Evolutionary conservation across 768 basidiomycete genomes (phyloP).

Genomic region (Lyophyllum shimeji): DNA sequence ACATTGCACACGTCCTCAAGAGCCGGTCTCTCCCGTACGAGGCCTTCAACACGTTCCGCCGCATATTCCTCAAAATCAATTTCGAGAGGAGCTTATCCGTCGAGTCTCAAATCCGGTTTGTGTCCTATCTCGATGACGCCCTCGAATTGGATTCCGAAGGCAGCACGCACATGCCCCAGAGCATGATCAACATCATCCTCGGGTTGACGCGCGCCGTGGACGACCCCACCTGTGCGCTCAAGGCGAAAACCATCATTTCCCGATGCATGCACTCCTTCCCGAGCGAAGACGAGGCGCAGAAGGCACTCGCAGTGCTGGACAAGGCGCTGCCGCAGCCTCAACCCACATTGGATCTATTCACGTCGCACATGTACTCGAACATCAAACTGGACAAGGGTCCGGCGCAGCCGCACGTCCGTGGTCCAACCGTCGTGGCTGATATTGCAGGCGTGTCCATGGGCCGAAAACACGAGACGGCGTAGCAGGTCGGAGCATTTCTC

Average conservation of each 20-base stretch:
- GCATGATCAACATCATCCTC: slow-evolving; percentile 30
- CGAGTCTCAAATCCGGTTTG: slow-evolving; percentile 26
- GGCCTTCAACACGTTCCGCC: slow-evolving; percentile 36
- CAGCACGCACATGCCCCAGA: slow-evolving; percentile 25
- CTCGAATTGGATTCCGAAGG: slow-evolving; percentile 22
- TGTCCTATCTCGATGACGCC: slow-evolving; percentile 28
- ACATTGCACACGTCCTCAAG: slow-evolving; percentile 22
- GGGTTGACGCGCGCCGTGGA: slow-evolving; percentile 25
- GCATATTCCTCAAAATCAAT: slow-evolving; percentile 32
- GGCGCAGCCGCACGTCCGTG: neutral
- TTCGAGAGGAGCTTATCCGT: slow-evolving; percentile 18
- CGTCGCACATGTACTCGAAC: slow-evolving; percentile 35
- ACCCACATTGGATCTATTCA: slow-evolving; percentile 28
- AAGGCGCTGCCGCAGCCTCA: slow-evolving; percentile 16
- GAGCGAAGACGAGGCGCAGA: slow-evolving; percentile 24
- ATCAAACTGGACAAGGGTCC: slow-evolving; percentile 19
- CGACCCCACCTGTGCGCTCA: slow-evolving; percentile 26
- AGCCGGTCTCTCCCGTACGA: slow-evolving; percentile 30
- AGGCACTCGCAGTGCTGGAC: slow-evolving; percentile 24
- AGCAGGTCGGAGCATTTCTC: neutral
- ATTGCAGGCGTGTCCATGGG: neutral
- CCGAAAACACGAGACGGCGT: slow-evolving; percentile 1
- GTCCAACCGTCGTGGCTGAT: neutral
- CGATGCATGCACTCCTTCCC: slow-evolving; percentile 23
- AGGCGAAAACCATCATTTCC: slow-evolving; percentile 26